Evolutionary conservation across 1,284 basidiomycete genomes (phyloP).

Genomic region (Ustilago xerochloae): DNA sequence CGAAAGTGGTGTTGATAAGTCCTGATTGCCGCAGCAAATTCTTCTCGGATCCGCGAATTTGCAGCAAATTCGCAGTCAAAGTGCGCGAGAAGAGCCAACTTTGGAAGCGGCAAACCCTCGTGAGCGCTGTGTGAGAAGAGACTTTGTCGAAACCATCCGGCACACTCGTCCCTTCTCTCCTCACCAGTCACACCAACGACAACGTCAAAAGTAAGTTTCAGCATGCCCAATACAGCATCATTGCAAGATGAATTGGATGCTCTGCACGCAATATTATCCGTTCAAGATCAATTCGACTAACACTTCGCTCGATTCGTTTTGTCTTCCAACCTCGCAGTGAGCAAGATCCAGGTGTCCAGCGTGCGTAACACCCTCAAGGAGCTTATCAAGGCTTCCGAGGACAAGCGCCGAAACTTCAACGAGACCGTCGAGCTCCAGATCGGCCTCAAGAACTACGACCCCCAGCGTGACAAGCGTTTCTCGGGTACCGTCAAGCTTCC

Average conservation of each 20-base stretch:
- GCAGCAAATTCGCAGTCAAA: not conserved
- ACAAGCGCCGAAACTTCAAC: constrained; percentile 67
- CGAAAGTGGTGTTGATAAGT: not conserved
- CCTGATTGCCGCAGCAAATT: constrained; percentile 31
- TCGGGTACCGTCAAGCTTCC: constrained; percentile 77
- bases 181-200: constrained; percentile 35
- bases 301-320: not conserved
- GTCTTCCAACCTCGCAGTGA: constrained; percentile 18
- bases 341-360: constrained; percentile 66
- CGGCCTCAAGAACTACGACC: constrained; percentile 69
- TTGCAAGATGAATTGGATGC: not conserved
- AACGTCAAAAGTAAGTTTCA: constrained; percentile 20
- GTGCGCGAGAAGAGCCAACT: not conserved
- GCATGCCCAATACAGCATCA: not conserved
- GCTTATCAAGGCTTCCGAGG: constrained; percentile 64
- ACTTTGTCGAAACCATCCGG: constrained; percentile 10
- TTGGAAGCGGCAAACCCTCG: not conserved
- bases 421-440: constrained; percentile 69
- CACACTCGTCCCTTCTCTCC: constrained; percentile 1
- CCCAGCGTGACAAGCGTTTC: constrained; percentile 69
- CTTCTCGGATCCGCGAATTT: constrained; percentile 23
- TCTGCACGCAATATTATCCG: not conserved
- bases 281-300: not conserved
- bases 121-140: not conserved
- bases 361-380: constrained; percentile 66